Conservation (phyloP, 208 protist species). For the Leishmania tropica region DNA sequence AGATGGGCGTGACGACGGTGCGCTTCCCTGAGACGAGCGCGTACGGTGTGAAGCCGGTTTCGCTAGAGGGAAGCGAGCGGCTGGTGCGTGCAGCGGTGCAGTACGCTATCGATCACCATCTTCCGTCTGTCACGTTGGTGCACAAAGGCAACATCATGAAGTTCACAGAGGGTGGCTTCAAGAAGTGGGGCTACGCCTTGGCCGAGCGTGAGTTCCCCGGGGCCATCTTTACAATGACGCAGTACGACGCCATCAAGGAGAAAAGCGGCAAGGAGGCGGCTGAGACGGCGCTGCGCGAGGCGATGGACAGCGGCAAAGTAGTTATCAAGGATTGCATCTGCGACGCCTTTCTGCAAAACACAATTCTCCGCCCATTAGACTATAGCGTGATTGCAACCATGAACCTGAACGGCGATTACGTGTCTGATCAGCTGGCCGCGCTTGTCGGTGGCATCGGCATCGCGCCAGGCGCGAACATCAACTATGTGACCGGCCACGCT, state of each 20-base stretch:
- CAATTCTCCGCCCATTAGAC: slow-evolving; percentile 40
- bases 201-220: slow-evolving; percentile 42
- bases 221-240: slow-evolving; percentile 32
- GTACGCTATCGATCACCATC: slow-evolving; percentile 45
- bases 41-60: slow-evolving; percentile 58
- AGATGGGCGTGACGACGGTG: slow-evolving; percentile 43
- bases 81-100: slow-evolving; percentile 51
- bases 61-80: slow-evolving; percentile 49
- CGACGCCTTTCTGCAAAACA: slow-evolving; percentile 62
- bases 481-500: slow-evolving; percentile 51
- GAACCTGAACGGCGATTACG: slow-evolving; percentile 63
- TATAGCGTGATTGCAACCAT: slow-evolving; percentile 56
- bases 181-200: slow-evolving; percentile 52
- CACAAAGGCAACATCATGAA: slow-evolving; percentile 77
- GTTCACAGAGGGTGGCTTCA: slow-evolving; percentile 56
- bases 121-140: slow-evolving; percentile 53
- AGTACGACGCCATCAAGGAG: slow-evolving; percentile 41
- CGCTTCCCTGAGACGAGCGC: slow-evolving; percentile 45
- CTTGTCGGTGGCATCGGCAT: slow-evolving; percentile 79
- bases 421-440: slow-evolving; percentile 65
- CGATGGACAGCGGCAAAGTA: slow-evolving; percentile 42
- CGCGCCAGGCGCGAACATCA: slow-evolving; percentile 62
- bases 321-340: slow-evolving; percentile 63
- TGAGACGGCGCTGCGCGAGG: slow-evolving; percentile 25
- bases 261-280: slow-evolving; percentile 43